Evolutionary conservation across 805 yeast genomes (phyloP), one percentile per base, ranked within the genome.

Genomic region (Sugiyamaella boreocaroliniensis): DNA sequence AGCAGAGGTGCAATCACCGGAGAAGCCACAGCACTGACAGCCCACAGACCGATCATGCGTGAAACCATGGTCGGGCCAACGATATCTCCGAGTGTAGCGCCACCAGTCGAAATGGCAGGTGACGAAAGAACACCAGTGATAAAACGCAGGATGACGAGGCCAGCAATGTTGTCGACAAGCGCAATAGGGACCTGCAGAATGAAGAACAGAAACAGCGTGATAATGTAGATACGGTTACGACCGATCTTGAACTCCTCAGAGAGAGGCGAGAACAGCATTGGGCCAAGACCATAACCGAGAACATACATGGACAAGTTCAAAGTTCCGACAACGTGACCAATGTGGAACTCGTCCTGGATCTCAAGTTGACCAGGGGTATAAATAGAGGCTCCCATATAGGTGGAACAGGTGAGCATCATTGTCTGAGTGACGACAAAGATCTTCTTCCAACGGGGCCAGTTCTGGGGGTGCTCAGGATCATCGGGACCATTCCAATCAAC

Each of bases 211-310:
- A 78, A 66, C 40, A 79, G 64, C 1, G 84, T 71, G 18, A 66
- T 47, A 34, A 75, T 64, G 59, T 79, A 81, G 40, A 78, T 69
- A 14, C 43, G 51, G 22, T 51, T 78, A 77, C 93, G 77, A 48
- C 72, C 72, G 47, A 64, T 69, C 32, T 71, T 68, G 44, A 76
- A 74, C 48, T 74, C 60, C 63, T 79, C 83, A 2, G 81, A 76
- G 11, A 79, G 58, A 1, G 85, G 85, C 1, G 84, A 86, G 76
- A 81, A 79, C 12, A 83, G 54, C 63, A 82, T 67, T 2, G 86
- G 86, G 0, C 89, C 89, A 9, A 79, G 64, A 0, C 85, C 86
- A 59, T 82, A 77, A 0, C 89, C 89, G 46, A 82, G 64, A n/a
- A 83, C 79, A 57, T 77, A 84, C 11, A 83, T 64, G 0, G 87